phyloP scores from a whole-genome alignment of 2,329 filamentous ascomycete genomes.

The Phialemonium atrogriseum region DNA sequence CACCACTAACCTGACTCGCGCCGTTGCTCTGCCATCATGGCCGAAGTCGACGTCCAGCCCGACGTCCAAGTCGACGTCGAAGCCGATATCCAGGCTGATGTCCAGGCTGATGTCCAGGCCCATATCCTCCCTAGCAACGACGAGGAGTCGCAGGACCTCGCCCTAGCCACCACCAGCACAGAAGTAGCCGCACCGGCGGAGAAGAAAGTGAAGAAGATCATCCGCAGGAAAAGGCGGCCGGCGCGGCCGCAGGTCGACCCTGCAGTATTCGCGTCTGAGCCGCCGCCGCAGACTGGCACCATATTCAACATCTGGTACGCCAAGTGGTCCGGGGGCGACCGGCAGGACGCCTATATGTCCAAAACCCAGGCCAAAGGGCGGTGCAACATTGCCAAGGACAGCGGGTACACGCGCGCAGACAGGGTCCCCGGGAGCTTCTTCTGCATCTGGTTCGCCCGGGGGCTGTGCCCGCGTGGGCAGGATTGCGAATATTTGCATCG shows the following conservation, averaged over 20 bases:
- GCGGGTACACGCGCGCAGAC: conserved; percentile 72
- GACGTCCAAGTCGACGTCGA: conserved; percentile 6
- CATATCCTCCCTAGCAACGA: conserved; percentile 8
- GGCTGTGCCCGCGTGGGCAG: conserved; percentile 63
- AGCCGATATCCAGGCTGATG: conserved; percentile 8
- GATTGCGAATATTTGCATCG: conserved; percentile 94
- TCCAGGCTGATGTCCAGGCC: conserved; percentile 1
- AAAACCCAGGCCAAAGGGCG: conserved; percentile 76
- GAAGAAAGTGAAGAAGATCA: conserved; percentile 79
- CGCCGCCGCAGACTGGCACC: conserved; percentile 84
- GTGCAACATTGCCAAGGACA: conserved; percentile 77
- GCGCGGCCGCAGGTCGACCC: conserved; percentile 88
- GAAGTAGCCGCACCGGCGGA: conserved; percentile 38
- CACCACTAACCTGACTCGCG: neutral
- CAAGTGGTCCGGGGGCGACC: conserved; percentile 94
- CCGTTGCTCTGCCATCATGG: conserved; percentile 11
- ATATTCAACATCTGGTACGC: conserved; percentile 99
- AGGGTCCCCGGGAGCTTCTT: conserved; percentile 75
- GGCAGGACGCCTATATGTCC: conserved; percentile 82
- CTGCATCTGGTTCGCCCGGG: conserved; percentile 85
- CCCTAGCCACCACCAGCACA: conserved; percentile 27
- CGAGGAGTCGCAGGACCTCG: conserved; percentile 20
- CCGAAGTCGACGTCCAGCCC: conserved; percentile 13
- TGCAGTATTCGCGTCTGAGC: conserved; percentile 71
- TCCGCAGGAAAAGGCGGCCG: conserved; percentile 82